Evolutionary conservation across 768 basidiomycete species (phyloP).

Genomic region (Termitomyces bulborhizus): DNA sequence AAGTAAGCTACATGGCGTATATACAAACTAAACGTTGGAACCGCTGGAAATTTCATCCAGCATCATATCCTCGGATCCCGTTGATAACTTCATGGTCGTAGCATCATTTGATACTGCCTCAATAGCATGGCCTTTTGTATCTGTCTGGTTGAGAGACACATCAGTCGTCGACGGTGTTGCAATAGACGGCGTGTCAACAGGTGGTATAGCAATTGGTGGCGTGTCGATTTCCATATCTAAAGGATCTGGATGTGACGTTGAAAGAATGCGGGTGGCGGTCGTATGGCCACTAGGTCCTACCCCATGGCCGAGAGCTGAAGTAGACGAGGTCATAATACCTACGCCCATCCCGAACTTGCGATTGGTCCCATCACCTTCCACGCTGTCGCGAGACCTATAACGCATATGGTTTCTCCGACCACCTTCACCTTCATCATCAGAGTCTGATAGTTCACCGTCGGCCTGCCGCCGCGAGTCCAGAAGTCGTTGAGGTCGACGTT

Average conservation of each 20-base stretch:
- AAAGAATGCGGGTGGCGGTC: conserved; percentile 42
- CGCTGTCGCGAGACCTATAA: conserved; percentile 49
- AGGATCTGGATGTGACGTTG: conserved; percentile 19
- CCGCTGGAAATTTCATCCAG: conserved; percentile 14
- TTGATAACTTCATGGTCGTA: conserved; percentile 2
- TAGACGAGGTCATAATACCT: conserved; percentile 62
- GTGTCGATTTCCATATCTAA: conserved; percentile 39
- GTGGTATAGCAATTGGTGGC: conserved; percentile 19
- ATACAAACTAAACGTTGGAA: conserved; percentile 6
- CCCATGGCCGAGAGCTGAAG: conserved; percentile 54
- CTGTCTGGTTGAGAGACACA: conserved; percentile 14
- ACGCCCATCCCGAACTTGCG: conserved; percentile 61
- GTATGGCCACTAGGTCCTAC: conserved; percentile 72
- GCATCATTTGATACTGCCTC: conserved; percentile 1
- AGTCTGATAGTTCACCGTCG: conserved; percentile 91
- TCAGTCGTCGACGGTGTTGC: neutral
- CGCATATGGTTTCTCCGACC: conserved; percentile 65
- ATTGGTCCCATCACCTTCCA: conserved; percentile 34
- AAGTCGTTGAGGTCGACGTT: conserved; percentile 66
- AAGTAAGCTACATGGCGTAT: neutral
- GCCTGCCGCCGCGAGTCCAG: conserved; percentile 79
- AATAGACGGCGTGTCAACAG: conserved; percentile 17
- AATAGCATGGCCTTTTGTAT: neutral
- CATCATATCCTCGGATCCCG: conserved; percentile 16
- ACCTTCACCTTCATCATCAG: conserved; percentile 95